Base-by-base conservation (phyloP, 2,329 filamentous ascomycete species). In the Ophiostoma ips region DNA sequence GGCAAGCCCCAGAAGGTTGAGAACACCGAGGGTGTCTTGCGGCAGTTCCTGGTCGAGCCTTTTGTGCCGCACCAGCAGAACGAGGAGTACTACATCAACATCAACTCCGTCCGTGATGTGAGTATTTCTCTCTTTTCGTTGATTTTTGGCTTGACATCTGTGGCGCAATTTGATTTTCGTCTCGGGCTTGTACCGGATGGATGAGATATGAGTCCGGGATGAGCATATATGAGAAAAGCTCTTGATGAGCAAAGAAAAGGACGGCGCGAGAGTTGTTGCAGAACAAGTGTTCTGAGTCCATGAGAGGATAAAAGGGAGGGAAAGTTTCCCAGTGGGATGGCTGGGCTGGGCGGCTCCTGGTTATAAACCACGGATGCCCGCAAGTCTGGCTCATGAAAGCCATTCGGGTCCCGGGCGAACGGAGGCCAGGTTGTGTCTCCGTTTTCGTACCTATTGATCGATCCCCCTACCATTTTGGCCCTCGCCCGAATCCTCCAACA, bases 71-170 rank as follows among this genome's bases (percentile, higher is more conserved):
- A 98, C 71, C 84, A 89, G 57, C 79, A 88, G 62, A 84, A 88
- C 68, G 95, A 90, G 57, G 92, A 98, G 72, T 96, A 96, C 76
- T 98, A 98, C 74, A 95, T 98, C 76, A 95, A 95, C 82, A 98
- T 98, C 76, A 92, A 95, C 80, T 96, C 92, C 56, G 89, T 95
- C 64, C 86, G 92, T 76, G 92, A 96, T 83, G 92, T 96, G 82
- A 81, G 88, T 81, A 57, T 55, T 50, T 12, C 2, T 21, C 6
- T 11, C 37, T 30, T 31, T 37, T 38, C 24, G 24, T 28, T 28
- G 24, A 24, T 30, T 31, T 24, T 12, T 21, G 28, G 24, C 21
- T 43, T 18, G 24, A 10, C 40, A 30, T 41, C 3, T 16, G 15
- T 31, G 37, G 6, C 5, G 24, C 24, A 8, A 8, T 8, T 28